These are phyloP conservation scores for Cutaneotrichosporon sp. DNA, from an alignment of 1,284 basidiomycete species.

Conservation along the genomic window DNA sequence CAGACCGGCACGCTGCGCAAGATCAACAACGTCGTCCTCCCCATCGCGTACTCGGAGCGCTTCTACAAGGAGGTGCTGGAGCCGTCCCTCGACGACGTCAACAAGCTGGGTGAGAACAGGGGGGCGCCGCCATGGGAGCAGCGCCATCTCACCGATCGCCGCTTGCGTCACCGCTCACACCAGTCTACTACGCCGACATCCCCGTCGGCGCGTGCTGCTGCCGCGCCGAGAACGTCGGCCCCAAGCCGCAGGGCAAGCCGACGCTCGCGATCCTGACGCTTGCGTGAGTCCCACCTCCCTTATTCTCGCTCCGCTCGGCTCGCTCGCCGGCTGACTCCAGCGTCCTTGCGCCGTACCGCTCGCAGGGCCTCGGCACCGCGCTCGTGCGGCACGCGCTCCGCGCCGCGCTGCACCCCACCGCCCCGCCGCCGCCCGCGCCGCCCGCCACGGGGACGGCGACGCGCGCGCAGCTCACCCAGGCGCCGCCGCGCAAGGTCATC, in stretches of 20 bases:
- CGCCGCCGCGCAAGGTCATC: constrained; percentile 37
- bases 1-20: constrained; percentile 50
- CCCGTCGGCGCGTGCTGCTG: constrained; percentile 51
- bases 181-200: constrained; percentile 54
- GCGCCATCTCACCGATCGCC: too few relatives aligned
- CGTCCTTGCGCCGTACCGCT: constrained; percentile 51
- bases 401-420: constrained; percentile 42
- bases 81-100: constrained; percentile 48
- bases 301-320: too few relatives aligned
- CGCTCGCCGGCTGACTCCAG: constrained; percentile 26
- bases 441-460: constrained; percentile 42
- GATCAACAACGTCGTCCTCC: constrained; percentile 51
- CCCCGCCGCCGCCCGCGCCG: constrained; percentile 42
- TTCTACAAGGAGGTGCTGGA: constrained; percentile 53
- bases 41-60: constrained; percentile 52
- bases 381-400: constrained; percentile 43
- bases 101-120: constrained; percentile 52
- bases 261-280: constrained; percentile 50
- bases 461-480: constrained; percentile 34
- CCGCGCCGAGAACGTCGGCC: constrained; percentile 31
- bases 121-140: too few relatives aligned
- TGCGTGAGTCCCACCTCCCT: too few relatives aligned
- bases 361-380: constrained; percentile 48
- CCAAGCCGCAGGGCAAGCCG: constrained; percentile 34
- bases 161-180: constrained; percentile 17